phyloP scores from a whole-genome alignment of 2,329 filamentous ascomycete genomes.

The Neoarthrinium moseri region DNA sequence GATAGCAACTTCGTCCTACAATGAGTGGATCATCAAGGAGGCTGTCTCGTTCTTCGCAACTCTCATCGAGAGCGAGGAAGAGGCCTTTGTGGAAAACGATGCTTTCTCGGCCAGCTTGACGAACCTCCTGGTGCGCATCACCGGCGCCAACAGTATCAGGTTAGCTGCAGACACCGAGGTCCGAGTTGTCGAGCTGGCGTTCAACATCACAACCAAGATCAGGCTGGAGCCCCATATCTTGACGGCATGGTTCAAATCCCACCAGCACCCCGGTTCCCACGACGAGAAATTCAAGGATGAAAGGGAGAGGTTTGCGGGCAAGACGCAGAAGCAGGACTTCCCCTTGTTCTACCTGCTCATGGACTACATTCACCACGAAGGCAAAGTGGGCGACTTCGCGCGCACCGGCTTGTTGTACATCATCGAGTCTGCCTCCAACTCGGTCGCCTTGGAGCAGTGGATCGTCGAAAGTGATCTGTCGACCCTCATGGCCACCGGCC shows the following conservation, averaged over 20 bases:
- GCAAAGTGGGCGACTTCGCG: conserved; percentile 92
- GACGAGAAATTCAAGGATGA: conserved; percentile 43
- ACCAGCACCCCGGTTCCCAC: conserved; percentile 28
- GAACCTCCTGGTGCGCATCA: conserved; percentile 78
- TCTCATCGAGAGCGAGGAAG: conserved; percentile 93
- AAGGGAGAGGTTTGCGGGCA: conserved; percentile 73
- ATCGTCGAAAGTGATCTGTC: conserved; percentile 95
- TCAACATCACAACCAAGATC: conserved; percentile 96
- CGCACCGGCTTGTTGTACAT: conserved; percentile 92
- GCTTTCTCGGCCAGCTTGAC: conserved; percentile 85
- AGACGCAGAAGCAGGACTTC: conserved; percentile 88
- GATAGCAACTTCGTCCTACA: conserved; percentile 80
- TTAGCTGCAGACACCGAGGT: conserved; percentile 80
- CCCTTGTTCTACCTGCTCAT: conserved; percentile 94
- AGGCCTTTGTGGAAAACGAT: conserved; percentile 85
- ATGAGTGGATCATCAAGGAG: conserved; percentile 82
- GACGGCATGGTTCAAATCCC: conserved; percentile 84
- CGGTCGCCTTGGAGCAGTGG: conserved; percentile 84
- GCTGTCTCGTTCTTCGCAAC: conserved; percentile 86
- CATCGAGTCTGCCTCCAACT: conserved; percentile 87
- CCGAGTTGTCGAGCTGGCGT: conserved; percentile 86
- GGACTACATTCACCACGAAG: conserved; percentile 95
- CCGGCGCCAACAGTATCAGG: conserved; percentile 70
- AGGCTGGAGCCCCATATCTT: conserved; percentile 83
- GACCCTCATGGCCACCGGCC: conserved; percentile 92